These are phyloP conservation scores for Plasmopara halstedii DNA, from an alignment of 352 stramenopile genomes.

Conservation along the genomic window DNA sequence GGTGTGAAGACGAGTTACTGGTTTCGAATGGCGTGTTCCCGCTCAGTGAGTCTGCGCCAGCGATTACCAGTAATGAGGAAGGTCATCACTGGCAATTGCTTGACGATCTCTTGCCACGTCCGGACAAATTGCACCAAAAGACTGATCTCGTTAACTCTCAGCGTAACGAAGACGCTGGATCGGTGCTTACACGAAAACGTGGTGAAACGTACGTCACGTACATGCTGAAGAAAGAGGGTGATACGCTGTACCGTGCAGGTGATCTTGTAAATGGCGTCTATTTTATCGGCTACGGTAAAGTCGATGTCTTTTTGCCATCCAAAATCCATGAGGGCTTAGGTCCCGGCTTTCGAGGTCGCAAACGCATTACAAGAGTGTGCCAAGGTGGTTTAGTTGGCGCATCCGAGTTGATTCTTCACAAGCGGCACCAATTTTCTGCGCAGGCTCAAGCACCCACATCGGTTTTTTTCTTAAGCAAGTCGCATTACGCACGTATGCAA, in stretches of 20 bases:
- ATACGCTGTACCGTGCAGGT: conserved; percentile 66
- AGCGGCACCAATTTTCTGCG: conserved; percentile 75
- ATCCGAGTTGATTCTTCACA: conserved; percentile 74
- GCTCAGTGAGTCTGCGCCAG: conserved; percentile 42
- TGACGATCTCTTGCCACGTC: conserved; percentile 51
- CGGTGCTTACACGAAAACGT: conserved; percentile 47
- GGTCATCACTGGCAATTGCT: conserved; percentile 44
- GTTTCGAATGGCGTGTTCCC: conserved; percentile 60
- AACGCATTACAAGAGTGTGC: conserved; percentile 76
- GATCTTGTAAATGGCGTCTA: conserved; percentile 57
- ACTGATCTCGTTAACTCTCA: conserved; percentile 3
- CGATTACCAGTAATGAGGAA: conserved; percentile 23
- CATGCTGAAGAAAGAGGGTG: conserved; percentile 43
- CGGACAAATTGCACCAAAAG: conserved; percentile 12
- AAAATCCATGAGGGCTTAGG: conserved; percentile 74
- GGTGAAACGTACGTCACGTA: conserved; percentile 68
- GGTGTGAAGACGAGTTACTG: conserved; percentile 81
- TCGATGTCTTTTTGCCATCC: conserved; percentile 80
- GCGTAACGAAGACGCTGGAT: background rate
- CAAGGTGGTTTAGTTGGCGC: conserved; percentile 73
- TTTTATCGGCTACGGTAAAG: conserved; percentile 79
- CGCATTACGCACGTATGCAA: conserved; percentile 67
- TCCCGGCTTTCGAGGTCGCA: conserved; percentile 64
- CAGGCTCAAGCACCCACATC: conserved; percentile 56
- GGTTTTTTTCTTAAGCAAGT: conserved; percentile 77